Conservation (phyloP, 2,329 filamentous ascomycete species). For the Colletotrichum tamarilloi region DNA sequence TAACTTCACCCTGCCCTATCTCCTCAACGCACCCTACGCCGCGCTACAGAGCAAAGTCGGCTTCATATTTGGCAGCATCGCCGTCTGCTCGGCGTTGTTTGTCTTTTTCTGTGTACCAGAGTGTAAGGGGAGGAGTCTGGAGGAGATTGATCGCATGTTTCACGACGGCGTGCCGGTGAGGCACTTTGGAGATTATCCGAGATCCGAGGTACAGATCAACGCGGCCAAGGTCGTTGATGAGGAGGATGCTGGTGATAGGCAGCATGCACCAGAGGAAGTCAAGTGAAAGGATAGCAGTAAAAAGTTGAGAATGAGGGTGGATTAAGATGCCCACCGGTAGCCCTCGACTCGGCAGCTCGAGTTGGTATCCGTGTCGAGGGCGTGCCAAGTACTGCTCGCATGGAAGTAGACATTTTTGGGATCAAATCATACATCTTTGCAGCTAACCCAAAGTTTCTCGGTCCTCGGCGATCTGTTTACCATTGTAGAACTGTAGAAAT, state of each 20-base stretch:
- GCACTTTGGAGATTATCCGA: conserved; percentile 37
- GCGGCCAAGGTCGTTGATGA: conserved; percentile 5
- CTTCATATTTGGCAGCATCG: conserved; percentile 37
- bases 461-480: too few species aligned
- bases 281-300: background rate
- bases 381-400: too few species aligned
- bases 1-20: conserved; percentile 37
- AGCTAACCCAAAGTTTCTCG: too few species aligned
- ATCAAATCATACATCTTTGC: too few species aligned
- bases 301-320: background rate
- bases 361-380: too few species aligned
- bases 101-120: conserved; percentile 38
- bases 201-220: background rate
- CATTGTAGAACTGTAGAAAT: background rate
- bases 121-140: conserved; percentile 40
- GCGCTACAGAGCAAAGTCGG: conserved; percentile 35
- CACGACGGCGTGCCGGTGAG: conserved; percentile 34
- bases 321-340: background rate
- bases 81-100: conserved; percentile 35
- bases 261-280: background rate
- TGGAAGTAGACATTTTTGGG: too few species aligned
- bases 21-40: conserved; percentile 35
- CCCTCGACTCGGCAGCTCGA: too few species aligned
- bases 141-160: conserved; percentile 41
- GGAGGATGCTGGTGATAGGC: conserved; percentile 8